These are phyloP conservation scores for Cadophora luteo-olivacea DNA, from an alignment of 2,329 filamentous ascomycete species.

Conservation along the genomic window DNA sequence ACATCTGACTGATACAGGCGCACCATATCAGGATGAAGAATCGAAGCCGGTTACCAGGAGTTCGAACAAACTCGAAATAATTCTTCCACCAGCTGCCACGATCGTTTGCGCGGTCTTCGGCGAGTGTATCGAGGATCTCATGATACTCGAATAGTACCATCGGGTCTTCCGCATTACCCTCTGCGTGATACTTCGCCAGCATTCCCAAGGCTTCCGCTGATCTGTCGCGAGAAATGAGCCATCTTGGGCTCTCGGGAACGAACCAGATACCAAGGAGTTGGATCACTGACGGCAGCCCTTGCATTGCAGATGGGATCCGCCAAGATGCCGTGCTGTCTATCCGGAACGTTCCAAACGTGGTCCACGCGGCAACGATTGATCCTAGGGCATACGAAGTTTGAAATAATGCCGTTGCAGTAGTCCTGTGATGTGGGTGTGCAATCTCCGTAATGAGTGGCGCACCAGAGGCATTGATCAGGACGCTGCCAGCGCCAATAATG, in stretches of 20 bases:
- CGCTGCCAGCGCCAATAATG: no score
- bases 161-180: slow-evolving; percentile 54
- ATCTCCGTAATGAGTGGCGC: slow-evolving; percentile 46
- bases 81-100: slow-evolving; percentile 40
- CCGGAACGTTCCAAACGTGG: slow-evolving; percentile 45
- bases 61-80: slow-evolving; percentile 63
- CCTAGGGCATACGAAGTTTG: slow-evolving; percentile 44
- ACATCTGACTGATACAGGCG: slow-evolving; percentile 19
- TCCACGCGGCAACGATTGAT: slow-evolving; percentile 45
- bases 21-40: slow-evolving; percentile 27
- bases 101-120: slow-evolving; percentile 14
- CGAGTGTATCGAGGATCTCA: slow-evolving; percentile 27
- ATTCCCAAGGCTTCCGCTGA: slow-evolving; percentile 57
- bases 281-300: slow-evolving; percentile 34
- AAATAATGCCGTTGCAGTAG: slow-evolving; percentile 45
- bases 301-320: slow-evolving; percentile 45
- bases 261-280: slow-evolving; percentile 41
- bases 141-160: slow-evolving; percentile 54
- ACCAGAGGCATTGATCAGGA: not conserved
- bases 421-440: slow-evolving; percentile 45
- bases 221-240: slow-evolving; percentile 60
- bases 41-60: slow-evolving; percentile 27
- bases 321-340: slow-evolving; percentile 43
- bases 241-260: slow-evolving; percentile 64
- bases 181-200: slow-evolving; percentile 60